Conservation (phyloP, 768 basidiomycete genomes). For the Termitomyces eurrhizus region DNA sequence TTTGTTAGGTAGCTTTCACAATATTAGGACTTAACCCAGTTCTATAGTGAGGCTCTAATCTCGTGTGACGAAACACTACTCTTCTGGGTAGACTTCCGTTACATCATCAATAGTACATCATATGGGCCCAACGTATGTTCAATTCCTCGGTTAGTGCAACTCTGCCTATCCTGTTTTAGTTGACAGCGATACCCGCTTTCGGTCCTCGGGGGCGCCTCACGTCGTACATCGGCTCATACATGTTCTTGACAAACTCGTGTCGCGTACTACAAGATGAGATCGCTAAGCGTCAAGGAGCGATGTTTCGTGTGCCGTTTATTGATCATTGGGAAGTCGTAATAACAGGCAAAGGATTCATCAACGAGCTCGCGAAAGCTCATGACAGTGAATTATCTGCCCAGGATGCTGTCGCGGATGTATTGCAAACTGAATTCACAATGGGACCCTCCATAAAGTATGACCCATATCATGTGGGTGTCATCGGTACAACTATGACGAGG, state of each 20-base stretch:
- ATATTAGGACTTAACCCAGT: too few species aligned
- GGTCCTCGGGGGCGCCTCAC: constrained; percentile 3
- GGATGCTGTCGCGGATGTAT: not conserved
- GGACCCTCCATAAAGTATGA: constrained; percentile 2
- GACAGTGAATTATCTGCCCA: constrained; percentile 1
- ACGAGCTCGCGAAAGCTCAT: constrained; percentile 2
- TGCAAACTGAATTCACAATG: constrained; percentile 8
- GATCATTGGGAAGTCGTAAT: constrained; percentile 8
- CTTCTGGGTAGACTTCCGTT: too few species aligned
- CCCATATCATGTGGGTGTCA: constrained; percentile 5
- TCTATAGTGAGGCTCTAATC: too few species aligned
- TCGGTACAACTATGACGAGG: constrained; percentile 4
- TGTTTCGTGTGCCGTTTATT: constrained; percentile 5
- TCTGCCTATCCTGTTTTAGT: not conserved
- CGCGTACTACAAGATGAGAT: constrained; percentile 1
- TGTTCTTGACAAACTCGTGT: not conserved
- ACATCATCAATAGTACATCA: not conserved
- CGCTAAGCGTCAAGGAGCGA: not conserved
- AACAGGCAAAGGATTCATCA: not conserved
- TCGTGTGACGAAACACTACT: too few species aligned
- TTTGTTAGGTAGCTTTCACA: too few species aligned
- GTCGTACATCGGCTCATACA: constrained; percentile 4
- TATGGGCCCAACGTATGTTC: not conserved
- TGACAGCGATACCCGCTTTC: constrained; percentile 2
- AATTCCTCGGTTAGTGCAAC: not conserved